Evolutionary conservation across 768 basidiomycete species (phyloP), one percentile per base, ranked within the genome.

Genomic region (Vishniacozyma victoriae): DNA sequence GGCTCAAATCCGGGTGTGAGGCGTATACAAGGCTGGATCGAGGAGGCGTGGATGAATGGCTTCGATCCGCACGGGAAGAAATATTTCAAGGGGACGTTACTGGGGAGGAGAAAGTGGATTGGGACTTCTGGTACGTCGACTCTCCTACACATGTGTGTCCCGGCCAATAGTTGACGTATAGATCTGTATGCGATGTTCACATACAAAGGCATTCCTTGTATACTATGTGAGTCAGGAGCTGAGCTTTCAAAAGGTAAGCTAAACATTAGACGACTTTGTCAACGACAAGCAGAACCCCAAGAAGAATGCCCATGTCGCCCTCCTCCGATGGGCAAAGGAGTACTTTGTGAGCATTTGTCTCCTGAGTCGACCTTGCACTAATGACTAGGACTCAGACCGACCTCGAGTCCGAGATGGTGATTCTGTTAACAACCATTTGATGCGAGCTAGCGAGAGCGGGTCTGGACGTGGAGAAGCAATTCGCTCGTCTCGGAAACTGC

Each of bases 181-280:
- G 86, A 89, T 58, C 64, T 92, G 29, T 85, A 82, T 69, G 80
- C 83, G 11, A 87, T 88, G 25, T 86, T 90, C 64, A 79, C 78
- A 1, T 85, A 72, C 59, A 80, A 83, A 39, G 85, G 84, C 25
- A 84, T 93, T 40, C 87, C 90, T 87, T 92, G 68, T 74, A 85
- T 70, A 24, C 42, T 41, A 38, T 46, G 25, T 20, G 16, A 22
- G 18, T n/a, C 23, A 22, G 33, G 22, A 39, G 23, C 20, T 37
- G 25, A 24, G 44, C 18, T 29, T 22, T 18, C 13, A n/a, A n/a
- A n/a, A n/a, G n/a, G n/a, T n/a, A n/a, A n/a, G n/a, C n/a, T n/a
- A n/a, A n/a, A n/a, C n/a, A n/a, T n/a, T n/a, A 70, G 69, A 61
- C 47, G 68, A 72, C 33, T n/a, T n/a, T n/a, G n/a, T n/a, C n/a